Conservation (phyloP, 106 monocot species). For the Allium cepa region DNA sequence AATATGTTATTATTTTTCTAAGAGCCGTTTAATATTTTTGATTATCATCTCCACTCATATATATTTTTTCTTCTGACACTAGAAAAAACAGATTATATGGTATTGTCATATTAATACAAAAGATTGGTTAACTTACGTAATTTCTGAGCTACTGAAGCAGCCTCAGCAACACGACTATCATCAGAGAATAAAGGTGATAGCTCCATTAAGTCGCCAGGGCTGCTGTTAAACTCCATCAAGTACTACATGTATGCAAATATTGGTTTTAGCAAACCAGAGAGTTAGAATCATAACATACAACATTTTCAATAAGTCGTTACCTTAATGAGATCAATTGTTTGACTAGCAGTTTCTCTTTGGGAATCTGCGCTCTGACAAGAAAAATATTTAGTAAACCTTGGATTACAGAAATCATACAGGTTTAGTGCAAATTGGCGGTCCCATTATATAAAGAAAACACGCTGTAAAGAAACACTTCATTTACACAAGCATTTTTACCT, state of each 20-base stretch:
- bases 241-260: slow-evolving; percentile 38
- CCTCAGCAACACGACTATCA: slow-evolving; percentile 99
- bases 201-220: slow-evolving; percentile 97
- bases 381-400: slow-evolving; percentile 16
- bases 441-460: not conserved
- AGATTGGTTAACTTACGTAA: slow-evolving; percentile 45
- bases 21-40: no score
- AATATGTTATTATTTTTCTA: no score
- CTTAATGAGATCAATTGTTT: slow-evolving; percentile 99
- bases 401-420: not conserved
- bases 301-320: slow-evolving; percentile 16
- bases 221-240: slow-evolving; percentile 99
- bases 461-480: not conserved
- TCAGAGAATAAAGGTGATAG: slow-evolving; percentile 98
- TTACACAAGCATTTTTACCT: slow-evolving; percentile 36
- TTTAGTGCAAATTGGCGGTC: no score
- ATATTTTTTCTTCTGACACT: no score
- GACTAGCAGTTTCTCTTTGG: slow-evolving; percentile 95
- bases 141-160: slow-evolving; percentile 99
- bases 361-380: slow-evolving; percentile 94
- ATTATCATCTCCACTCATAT: no score
- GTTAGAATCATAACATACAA: slow-evolving; percentile 1
- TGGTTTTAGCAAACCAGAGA: not conserved
- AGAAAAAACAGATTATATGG: no score
- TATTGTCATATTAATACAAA: no score